Percentiles rank a stretch among this genome's conserved stretches.
These are phyloP conservation scores for Trichoderma hamatum DNA, from an alignment of 2,329 filamentous ascomycete species.

Conservation along the genomic window DNA sequence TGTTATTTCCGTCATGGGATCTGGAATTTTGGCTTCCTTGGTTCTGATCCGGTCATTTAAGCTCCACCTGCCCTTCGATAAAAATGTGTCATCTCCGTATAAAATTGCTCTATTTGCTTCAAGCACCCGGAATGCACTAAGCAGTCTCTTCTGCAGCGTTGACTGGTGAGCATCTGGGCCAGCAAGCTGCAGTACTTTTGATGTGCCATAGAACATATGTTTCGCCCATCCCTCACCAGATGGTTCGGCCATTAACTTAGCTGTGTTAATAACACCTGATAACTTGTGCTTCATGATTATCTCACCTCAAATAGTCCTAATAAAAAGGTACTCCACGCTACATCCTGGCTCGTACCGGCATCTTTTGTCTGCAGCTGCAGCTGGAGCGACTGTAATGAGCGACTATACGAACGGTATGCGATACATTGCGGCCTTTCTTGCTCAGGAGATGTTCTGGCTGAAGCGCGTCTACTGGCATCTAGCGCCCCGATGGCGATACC, in stretches of 20 bases:
- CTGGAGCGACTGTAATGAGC: constrained; percentile 30
- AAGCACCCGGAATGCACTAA: constrained; percentile 31
- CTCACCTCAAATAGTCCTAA: constrained; percentile 37
- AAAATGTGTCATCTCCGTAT: constrained; percentile 33
- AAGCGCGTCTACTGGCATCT: constrained; percentile 31
- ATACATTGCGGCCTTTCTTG: not conserved
- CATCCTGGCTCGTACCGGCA: constrained; percentile 7
- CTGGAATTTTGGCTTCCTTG: too few relatives aligned
- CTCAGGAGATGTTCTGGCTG: not conserved
- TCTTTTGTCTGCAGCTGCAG: constrained; percentile 12
- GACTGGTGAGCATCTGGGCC: not conserved
- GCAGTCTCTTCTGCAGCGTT: constrained; percentile 27
- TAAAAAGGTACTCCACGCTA: constrained; percentile 36
- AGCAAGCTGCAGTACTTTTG: constrained; percentile 30
- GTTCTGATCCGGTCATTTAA: too few relatives aligned
- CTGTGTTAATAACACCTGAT: not conserved
- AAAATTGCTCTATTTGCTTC: constrained; percentile 35
- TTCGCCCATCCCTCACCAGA: constrained; percentile 34
- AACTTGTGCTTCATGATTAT: rapidly evolving
- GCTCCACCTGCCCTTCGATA: constrained; percentile 28
- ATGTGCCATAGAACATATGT: constrained; percentile 37
- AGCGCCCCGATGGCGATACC: constrained; percentile 35
- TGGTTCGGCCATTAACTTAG: constrained; percentile 34
- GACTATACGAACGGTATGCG: constrained; percentile 32
- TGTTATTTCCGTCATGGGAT: not conserved